Evolutionary conservation across 2,329 filamentous ascomycete species (phyloP), one percentile per base, ranked within the genome.

Genomic region (Pleoardoris graminearum): DNA sequence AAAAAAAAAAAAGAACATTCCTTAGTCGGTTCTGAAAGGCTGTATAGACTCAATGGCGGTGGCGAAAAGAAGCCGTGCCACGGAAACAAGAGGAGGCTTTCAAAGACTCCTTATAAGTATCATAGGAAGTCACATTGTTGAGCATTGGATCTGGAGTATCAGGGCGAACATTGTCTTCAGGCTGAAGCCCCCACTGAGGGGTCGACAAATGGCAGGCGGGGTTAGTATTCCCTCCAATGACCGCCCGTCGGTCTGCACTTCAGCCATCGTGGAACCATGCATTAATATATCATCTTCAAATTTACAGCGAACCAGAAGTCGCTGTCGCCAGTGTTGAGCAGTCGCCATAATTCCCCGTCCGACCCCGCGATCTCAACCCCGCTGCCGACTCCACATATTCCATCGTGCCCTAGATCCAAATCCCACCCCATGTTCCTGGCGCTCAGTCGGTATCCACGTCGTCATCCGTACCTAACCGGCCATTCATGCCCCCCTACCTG

Each of bases 181-280:
- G n/a, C 11, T 41, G 22, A 27, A 29, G 41, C 27, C 41, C 41
- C 41, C 41, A 43, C 35, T 21, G 47, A 43, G 41, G 25, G 23
- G 38, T 29, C 29, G 19, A 17, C 14, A 16, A 16, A 4, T 25
- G 42, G 30, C 19, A 45, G 25, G 29, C 30, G 29, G 30, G 42
- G 42, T 35, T 17, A 35, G 21, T 35, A 45, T 35, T 45, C 30
- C 29, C 29, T 35, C 30, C 30, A 35, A 45, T 45, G 29, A n/a
- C 25, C 12, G 19, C 8, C n/a, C 41, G 21, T 21, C 25, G 3
- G 10, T 3, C 16, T 21, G 25, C 41, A 43, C 41, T 25, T 21
- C 3, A 19, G 23, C n/a, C n/a, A n/a, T n/a, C n/a, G n/a, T n/a
- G n/a, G n/a, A n/a, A n/a, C 4, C 4, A 4, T 6, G 37, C 37